Base-by-base conservation (phyloP, 2,329 filamentous ascomycete genomes). In the Fusarium sarcochroum region DNA sequence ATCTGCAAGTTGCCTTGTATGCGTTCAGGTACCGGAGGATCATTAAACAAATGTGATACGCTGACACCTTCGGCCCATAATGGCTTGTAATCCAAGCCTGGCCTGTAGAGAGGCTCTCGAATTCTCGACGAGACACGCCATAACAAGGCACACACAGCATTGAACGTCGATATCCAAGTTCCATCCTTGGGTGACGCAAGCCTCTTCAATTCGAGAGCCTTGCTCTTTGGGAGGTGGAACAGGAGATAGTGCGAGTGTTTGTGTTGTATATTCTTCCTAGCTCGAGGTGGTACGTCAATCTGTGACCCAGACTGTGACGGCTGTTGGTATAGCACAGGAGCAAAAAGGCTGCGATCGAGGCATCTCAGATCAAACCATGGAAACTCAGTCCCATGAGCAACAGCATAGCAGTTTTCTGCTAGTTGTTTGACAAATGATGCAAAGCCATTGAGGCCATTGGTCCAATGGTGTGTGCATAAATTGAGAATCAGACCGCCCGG, bases 131-230 rank as follows among this genome's bases (percentile, higher is more conserved):
- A 60, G 9, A 72, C 70, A 13, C 81, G 80, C 80, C 81, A 83
- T 14, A 83, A 73, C 45, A 80, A 76, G 27, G 81, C 81, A 5
- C 74, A 73, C 57, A 80, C 74, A 20, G 81, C 80, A 54, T 84
- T 81, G 66, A 82, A 84, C 2, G 80, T 83, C 8, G 82, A 83
- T 51, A 84, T 77, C 80, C 81, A 82, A 6, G 58, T 40, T 7
- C 46, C 63, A 21, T 66, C 63, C 15, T n/a, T 37, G 2, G 63
- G 63, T 14, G 53, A 47, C 1, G 63, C 63, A 23, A 27, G 27
- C 17, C 35, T 66, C 32, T 66, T 66, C 40, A 66, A 44, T 40
- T 55, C 50, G 3, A 11, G 21, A 35, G 53, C 50, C 23, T 20
- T 63, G 37, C 58, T 66, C 18, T 63, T 66, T 11, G 34, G 49